Base-by-base conservation (phyloP, 495 filamentous ascomycete genomes). In the Usnea hakonensis region DNA sequence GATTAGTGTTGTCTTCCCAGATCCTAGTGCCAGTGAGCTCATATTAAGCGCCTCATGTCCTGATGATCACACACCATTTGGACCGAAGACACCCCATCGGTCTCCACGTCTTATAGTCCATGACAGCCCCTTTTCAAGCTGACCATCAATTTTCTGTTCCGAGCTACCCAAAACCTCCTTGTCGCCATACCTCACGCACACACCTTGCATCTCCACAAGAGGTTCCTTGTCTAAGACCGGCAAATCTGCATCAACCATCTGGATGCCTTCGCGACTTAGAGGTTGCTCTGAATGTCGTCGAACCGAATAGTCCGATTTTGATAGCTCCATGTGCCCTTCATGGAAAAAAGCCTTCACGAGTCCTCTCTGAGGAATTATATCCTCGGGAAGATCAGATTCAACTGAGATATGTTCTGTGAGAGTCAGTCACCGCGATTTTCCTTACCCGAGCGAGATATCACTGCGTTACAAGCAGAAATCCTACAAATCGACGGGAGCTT, bases 1-100 rank as follows among this genome's bases (percentile, higher is more conserved):
- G 19, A 96, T 80, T 55, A 98, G 78, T 0, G 94, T 98, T 0
- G 94, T 97, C 74, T 98, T 98, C 11, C 89, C 89, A 16, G 86
- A 89, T 23, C 87, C 76, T 77, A 44, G n/a, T 5, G 38, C 21
- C 13, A 28, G 41, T 55, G 26, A 50, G 58, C 28, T 65, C 53
- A 62, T 52, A 32, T 50, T 6, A 17, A 26, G 17, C 9, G 52
- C n/a, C 4, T 26, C 28, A 21, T 55, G 23, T 23, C 36, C 13
- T n/a, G 32, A 6, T 8, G 30, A 30, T 13, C 6, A 48, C 9
- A 58, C 71, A 57, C 86, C 94, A 68, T 97, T 97, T 17, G 93
- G 84, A 1, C 94, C 94, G 68, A 97, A 89, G 44, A 97, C 79
- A 0, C 87, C 92, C 91, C 91, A 97, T 64, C 91, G 82, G 67